Evolutionary conservation across 2,329 filamentous ascomycete genomes (phyloP).

Genomic region (Cercospora beticola): DNA sequence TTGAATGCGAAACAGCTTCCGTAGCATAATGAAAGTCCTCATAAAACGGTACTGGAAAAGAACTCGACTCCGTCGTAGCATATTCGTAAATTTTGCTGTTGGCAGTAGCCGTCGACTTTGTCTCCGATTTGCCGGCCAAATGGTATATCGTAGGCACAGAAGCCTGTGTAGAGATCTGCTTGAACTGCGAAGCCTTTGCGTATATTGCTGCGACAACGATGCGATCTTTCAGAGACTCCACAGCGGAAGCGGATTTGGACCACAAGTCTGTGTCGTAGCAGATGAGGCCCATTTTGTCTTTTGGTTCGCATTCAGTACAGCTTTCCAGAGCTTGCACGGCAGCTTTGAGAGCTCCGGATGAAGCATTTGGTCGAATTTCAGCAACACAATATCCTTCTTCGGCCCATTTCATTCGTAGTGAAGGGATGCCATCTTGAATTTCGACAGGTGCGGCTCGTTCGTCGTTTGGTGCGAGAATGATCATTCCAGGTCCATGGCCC

Average conservation of each 20-base stretch:
- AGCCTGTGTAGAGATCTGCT: constrained; percentile 21
- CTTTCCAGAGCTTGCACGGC: constrained; percentile 30
- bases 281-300: constrained; percentile 43
- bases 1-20: constrained; percentile 64
- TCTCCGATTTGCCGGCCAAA: constrained; percentile 26
- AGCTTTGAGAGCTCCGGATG: constrained; percentile 15
- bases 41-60: constrained; percentile 54
- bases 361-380: constrained; percentile 47
- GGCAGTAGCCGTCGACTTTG: constrained; percentile 18
- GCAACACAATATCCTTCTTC: constrained; percentile 67
- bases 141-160: constrained; percentile 32
- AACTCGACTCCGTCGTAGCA: constrained; percentile 43
- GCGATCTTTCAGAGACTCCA: constrained; percentile 26
- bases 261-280: constrained; percentile 26
- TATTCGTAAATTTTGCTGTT: constrained; percentile 44
- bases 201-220: constrained; percentile 40
- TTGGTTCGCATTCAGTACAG: constrained; percentile 38
- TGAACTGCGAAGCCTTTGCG: constrained; percentile 26
- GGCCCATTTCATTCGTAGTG: constrained; percentile 59
- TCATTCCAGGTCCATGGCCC: constrained; percentile 27
- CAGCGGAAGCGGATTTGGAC: constrained; percentile 29
- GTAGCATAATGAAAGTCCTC: constrained; percentile 53
- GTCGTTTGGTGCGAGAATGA: constrained; percentile 23
- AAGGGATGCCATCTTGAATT: constrained; percentile 29
- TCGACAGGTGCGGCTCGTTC: constrained; percentile 20